Base-by-base conservation (phyloP, 257 asterid species). In the Sherardia arvensis region DNA sequence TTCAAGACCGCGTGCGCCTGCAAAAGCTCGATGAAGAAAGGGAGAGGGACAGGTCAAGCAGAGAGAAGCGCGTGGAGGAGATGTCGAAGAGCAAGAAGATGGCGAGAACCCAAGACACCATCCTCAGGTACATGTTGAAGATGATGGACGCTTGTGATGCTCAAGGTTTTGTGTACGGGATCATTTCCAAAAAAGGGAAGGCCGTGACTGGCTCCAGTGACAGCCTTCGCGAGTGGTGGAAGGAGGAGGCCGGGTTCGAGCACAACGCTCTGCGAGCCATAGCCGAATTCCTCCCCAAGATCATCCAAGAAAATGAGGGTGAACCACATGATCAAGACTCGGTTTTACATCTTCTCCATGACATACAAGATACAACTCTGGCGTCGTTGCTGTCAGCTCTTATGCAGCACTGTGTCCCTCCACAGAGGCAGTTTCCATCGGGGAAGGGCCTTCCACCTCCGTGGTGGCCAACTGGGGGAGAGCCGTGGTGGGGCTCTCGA, bases 381-480 rank as follows among this genome's bases (percentile, higher is more conserved):
- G 91, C 87, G 2, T 85, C 95, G 18, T 61, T 87, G 21, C 69
- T 85, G 1, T 87, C 95, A 0, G 80, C 91, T 1, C 64, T 87
- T 21, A 81, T 85, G 80, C 88, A 81, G 58, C 91, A 87, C 66
- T 87, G 94, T 11, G 47, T 67, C 26, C 89, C 90, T 40, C 95
- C 95, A 5, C 95, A 83, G 58, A 69, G 90, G 66, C 53, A 75
- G 67, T 87, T 83, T n/a, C 95, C 90, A 1, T 59, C 81, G 36
- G 90, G 78, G 65, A 69, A 51, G 29, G 87, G 90, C 5, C 43
- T 85, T 45, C 66, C 87, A 1, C 91, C 91, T 12, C 96, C 89
- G 0, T 87, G 94, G 96, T 87, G 94, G 96, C 94, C 94, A 0
- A 77, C 43, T 0, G 94, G 95, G 67, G 12, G 56, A 3, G 91